These are phyloP conservation scores for Thelonectria blattea DNA, from an alignment of 2,329 filamentous ascomycete genomes.

Conservation along the genomic window DNA sequence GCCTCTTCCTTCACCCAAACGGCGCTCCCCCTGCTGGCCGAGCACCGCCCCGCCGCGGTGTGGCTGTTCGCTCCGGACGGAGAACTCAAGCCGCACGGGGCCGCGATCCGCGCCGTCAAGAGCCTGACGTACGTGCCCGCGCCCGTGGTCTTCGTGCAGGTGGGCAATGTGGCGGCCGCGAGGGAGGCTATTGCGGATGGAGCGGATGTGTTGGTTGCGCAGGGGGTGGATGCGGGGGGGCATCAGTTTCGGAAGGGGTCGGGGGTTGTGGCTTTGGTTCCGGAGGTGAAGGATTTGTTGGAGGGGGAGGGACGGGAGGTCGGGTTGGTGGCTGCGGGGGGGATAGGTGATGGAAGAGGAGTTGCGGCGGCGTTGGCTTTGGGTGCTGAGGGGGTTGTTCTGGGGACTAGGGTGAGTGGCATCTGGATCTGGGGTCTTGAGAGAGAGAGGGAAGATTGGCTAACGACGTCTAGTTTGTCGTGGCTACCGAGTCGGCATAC, in stretches of 20 bases:
- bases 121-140: constrained; percentile 33
- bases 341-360: constrained; percentile 62
- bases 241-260: constrained; percentile 63
- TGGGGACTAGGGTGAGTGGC: constrained; percentile 50
- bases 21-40: constrained; percentile 57
- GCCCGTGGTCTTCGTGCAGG: constrained; percentile 64
- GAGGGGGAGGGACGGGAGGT: constrained; percentile 40
- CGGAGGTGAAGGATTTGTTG: constrained; percentile 60
- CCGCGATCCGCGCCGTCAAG: constrained; percentile 46
- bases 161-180: constrained; percentile 65
- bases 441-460: neutral
- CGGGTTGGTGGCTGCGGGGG: constrained; percentile 63
- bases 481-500: constrained; percentile 51
- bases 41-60: constrained; percentile 62
- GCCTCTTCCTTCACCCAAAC: constrained; percentile 48
- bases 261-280: constrained; percentile 61
- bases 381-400: constrained; percentile 53
- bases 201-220: constrained; percentile 65
- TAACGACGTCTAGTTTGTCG: constrained; percentile 48
- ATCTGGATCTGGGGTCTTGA: too few species aligned
- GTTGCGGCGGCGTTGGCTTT: constrained; percentile 61
- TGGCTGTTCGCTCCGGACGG: constrained; percentile 71
- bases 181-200: constrained; percentile 54
- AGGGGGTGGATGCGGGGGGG: constrained; percentile 69
- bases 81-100: constrained; percentile 45